Base-by-base conservation (phyloP, 139 green algal genomes). In the Yamagishiella unicocca region DNA sequence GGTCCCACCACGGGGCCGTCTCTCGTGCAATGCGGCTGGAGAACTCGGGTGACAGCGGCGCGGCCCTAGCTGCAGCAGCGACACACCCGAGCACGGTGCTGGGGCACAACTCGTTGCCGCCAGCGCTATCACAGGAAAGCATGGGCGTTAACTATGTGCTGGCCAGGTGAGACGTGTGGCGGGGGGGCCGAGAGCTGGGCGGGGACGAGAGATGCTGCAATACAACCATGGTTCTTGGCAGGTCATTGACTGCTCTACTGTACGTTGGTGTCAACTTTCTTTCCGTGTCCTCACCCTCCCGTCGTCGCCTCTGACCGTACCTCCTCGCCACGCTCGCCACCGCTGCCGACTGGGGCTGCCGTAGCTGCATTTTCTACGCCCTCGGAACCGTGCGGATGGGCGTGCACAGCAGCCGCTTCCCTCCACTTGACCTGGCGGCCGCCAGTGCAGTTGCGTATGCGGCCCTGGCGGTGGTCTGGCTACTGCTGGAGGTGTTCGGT, bases 351-450 rank as follows among this genome's bases (percentile, higher is more conserved):
- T n/a, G n/a, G n/a, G n/a, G 3, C 66, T 45, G 1, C 66, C 54
- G 24, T 37, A 84, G 78, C 78, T 84, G 78, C 31, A n/a, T 86
- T 29, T 86, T 86, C 42, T 86, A 77, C 21, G 62, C 80, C 62
- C 64, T 86, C n/a, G 62, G 62, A 31, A 86, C 80, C 5, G 62
- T 86, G 62, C 80, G 80, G 19, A 54, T 86, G 80, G 80, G 80
- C 33, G 80, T 86, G 62, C 80, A 86, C 61, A 68, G n/a, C n/a
- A 43, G 19, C 25, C 80, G 80, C 80, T 86, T 86, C 64, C 3
- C 31, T 9, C 62, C 80, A 33, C 45, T 86, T 62, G 42, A 66
- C 1, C 61, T 86, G 61, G 62, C 80, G 40, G n/a, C 62, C 4
- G 62, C 62, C 17, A 29, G 33, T 54, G 64, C 42, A 43, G 22